Conservation (phyloP, 176 grass and related monocot genomes). For the Phoenix roebelenii region DNA sequence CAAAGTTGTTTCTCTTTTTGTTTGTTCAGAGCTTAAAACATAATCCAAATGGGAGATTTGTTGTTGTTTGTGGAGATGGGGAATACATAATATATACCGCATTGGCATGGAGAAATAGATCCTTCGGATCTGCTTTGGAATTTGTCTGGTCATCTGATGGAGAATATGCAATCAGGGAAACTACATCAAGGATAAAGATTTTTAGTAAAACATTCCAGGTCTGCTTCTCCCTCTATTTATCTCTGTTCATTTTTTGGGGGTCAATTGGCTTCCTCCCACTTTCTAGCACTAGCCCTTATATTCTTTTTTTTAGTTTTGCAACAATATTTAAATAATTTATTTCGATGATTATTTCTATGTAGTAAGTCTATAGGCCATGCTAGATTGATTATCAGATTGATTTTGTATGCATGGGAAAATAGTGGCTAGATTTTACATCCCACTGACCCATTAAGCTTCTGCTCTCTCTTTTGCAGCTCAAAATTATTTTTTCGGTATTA, state of each 20-base stretch:
- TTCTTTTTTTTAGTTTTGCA: too few relatives aligned
- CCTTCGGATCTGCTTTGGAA: constrained; percentile 86
- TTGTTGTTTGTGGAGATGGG: constrained; percentile 95
- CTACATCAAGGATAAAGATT: constrained; percentile 85
- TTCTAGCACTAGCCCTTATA: too few relatives aligned
- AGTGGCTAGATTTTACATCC: too few relatives aligned
- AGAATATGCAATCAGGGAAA: constrained; percentile 92
- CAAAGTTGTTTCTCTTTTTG: constrained; percentile 6
- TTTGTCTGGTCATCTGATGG: constrained; percentile 93
- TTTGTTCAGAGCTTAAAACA: constrained; percentile 88
- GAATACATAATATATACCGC: constrained; percentile 98
- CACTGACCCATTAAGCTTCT: too few relatives aligned
- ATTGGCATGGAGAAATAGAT: constrained; percentile 96
- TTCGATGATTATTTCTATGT: too few relatives aligned
- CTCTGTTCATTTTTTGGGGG: background rate
- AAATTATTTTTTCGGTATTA: too few relatives aligned
- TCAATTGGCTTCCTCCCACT: too few relatives aligned
- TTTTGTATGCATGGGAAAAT: too few relatives aligned
- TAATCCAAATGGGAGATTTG: constrained; percentile 94
- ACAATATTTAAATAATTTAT: too few relatives aligned
- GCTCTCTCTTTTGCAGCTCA: too few relatives aligned
- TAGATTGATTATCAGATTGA: too few relatives aligned
- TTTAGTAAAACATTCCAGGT: constrained; percentile 96
- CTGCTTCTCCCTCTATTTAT: background rate
- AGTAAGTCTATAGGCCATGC: too few relatives aligned